A percentile compares a stretch with the other conserved stretches of the same genome.
These are phyloP conservation scores for Sordaria brevicollis DNA, from an alignment of 495 filamentous ascomycete genomes.

Conservation along the genomic window DNA sequence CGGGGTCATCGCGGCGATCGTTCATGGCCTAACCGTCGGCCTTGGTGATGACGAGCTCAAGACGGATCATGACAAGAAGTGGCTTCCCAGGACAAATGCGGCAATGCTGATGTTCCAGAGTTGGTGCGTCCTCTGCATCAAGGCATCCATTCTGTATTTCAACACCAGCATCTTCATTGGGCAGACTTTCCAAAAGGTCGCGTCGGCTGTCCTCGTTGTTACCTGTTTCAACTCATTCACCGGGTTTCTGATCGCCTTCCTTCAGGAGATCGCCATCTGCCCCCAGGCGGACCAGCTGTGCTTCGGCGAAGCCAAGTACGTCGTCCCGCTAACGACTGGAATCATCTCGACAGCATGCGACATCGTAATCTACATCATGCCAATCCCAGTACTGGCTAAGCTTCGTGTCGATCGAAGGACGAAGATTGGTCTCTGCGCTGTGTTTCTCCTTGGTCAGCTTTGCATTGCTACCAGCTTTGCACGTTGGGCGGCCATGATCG, in stretches of 20 bases:
- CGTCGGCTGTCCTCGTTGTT: background rate
- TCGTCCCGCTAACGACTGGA: constrained; percentile 1
- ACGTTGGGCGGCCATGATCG: background rate
- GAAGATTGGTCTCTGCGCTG: background rate
- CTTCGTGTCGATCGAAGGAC: constrained; percentile 4
- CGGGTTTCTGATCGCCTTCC: background rate
- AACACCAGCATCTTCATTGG: constrained; percentile 5
- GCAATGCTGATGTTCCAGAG: background rate
- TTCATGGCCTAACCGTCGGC: background rate
- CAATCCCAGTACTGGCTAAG: constrained; percentile 5
- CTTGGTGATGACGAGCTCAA: background rate
- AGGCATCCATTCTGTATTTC: constrained; percentile 5
- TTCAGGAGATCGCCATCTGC: background rate
- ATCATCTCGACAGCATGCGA: constrained; percentile 3
- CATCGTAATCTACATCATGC: constrained; percentile 9
- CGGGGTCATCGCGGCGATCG: background rate
- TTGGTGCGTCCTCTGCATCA: constrained; percentile 1
- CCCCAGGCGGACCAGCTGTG: constrained; percentile 1
- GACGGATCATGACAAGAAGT: background rate
- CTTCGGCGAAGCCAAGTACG: background rate
- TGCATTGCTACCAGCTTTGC: background rate
- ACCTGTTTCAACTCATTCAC: constrained; percentile 4
- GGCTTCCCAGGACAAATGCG: background rate
- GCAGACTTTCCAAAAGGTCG: background rate
- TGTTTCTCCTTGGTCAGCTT: constrained; percentile 6